Evolutionary conservation across 306 rosid genomes (phyloP).

Genomic region (Senna tora): DNA sequence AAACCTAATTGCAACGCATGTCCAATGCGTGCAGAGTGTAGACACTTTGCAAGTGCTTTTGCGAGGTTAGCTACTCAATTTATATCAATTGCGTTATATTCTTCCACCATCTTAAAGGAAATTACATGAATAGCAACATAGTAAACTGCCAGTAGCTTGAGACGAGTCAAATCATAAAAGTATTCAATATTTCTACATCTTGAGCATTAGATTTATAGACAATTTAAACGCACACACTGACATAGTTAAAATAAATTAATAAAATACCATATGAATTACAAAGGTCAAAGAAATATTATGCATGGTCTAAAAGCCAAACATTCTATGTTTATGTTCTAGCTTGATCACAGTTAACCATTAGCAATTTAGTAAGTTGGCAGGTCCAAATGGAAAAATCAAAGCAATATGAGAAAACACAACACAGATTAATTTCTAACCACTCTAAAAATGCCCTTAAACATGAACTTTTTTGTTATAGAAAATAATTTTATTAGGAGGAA

Average conservation of each 20-base stretch:
- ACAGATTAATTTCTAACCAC: conserved; percentile 2
- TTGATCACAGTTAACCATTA: neutral
- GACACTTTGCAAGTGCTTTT: conserved; percentile 98
- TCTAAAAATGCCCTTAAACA: neutral
- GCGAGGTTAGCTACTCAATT: conserved; percentile 71
- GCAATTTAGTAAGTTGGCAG: conserved; percentile 1
- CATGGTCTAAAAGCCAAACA: conserved; percentile 14
- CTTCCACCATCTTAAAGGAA: conserved; percentile 25
- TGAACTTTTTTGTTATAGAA: neutral
- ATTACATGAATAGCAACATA: conserved; percentile 25
- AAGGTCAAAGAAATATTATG: neutral
- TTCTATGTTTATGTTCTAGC: conserved; percentile 9
- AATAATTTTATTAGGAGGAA: neutral
- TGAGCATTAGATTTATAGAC: conserved; percentile 16
- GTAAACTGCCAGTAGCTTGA: conserved; percentile 7
- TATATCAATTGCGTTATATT: conserved; percentile 29
- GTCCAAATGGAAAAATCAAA: conserved; percentile 6
- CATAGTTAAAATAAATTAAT: neutral
- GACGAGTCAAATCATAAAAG: conserved; percentile 30
- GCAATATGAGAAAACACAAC: conserved; percentile 12
- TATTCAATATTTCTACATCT: conserved; percentile 22
- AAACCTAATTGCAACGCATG: conserved; percentile 98
- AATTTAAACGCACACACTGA: conserved; percentile 26
- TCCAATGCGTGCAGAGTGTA: conserved; percentile 98
- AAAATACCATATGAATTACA: conserved; percentile 1